Percentiles rank a stretch among this genome's conserved stretches.
Conservation (phyloP, 805 yeast genomes). For the Candida sithepensis region DNA sequence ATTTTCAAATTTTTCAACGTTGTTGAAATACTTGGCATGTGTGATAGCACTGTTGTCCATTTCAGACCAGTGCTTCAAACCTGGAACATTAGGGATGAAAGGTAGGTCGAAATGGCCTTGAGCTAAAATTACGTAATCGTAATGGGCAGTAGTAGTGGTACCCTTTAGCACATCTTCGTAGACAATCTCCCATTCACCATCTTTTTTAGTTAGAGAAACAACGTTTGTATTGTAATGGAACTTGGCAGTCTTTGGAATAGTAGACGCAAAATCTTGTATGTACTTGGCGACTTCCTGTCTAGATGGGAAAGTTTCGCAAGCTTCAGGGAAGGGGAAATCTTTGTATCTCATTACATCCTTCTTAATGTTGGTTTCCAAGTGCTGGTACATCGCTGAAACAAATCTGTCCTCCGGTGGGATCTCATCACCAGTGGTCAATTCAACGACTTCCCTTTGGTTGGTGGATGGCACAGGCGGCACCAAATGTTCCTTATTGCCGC, state of each 20-base stretch:
- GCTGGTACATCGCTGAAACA: slow-evolving; percentile 34
- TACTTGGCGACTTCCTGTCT: slow-evolving; percentile 62
- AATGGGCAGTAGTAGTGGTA: slow-evolving; percentile 4
- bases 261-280: slow-evolving; percentile 49
- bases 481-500: slow-evolving; percentile 21
- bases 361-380: slow-evolving; percentile 32
- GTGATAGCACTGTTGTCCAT: slow-evolving; percentile 31
- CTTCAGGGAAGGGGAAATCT: slow-evolving; percentile 29
- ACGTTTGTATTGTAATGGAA: slow-evolving; percentile 42
- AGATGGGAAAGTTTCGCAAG: slow-evolving; percentile 51
- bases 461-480: slow-evolving; percentile 24
- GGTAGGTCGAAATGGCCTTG: slow-evolving; percentile 65
- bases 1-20: slow-evolving; percentile 30
- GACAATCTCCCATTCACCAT: slow-evolving; percentile 26
- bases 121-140: slow-evolving; percentile 49
- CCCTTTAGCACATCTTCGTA: slow-evolving; percentile 6
- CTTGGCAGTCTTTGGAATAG: slow-evolving; percentile 37
- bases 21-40: slow-evolving; percentile 44
- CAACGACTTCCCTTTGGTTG: slow-evolving; percentile 14
- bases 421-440: slow-evolving; percentile 12
- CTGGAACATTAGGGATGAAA: slow-evolving; percentile 33
- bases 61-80: slow-evolving; percentile 34
- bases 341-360: slow-evolving; percentile 31
- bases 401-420: slow-evolving; percentile 10
- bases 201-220: slow-evolving; percentile 33